Percentiles rank a stretch among this genome's conserved stretches.
Evolutionary conservation across 306 rosid genomes (phyloP).

Genomic region (Casuarina equisetifolia): DNA sequence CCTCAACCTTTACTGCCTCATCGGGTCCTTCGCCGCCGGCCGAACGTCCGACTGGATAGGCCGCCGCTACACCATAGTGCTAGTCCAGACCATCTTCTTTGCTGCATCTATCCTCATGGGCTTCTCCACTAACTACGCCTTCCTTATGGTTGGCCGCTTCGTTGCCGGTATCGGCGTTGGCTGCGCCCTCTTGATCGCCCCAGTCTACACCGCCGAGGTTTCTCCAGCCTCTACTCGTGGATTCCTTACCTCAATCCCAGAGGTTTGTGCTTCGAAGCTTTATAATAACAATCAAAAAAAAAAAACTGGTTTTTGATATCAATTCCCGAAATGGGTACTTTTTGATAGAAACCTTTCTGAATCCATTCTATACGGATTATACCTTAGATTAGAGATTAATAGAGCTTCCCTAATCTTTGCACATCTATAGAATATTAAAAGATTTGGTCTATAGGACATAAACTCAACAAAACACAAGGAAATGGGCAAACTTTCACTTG

Average conservation of each 20-base stretch:
- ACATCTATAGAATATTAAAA: too few species aligned
- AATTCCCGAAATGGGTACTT: too few species aligned
- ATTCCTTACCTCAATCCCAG: conserved; percentile 76
- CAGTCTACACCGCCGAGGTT: conserved; percentile 82
- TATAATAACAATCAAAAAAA: too few species aligned
- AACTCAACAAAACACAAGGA: too few species aligned
- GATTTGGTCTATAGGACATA: too few species aligned
- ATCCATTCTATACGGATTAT: too few species aligned
- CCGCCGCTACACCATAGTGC: conserved; percentile 73
- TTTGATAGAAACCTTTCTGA: too few species aligned
- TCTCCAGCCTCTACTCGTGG: conserved; percentile 83
- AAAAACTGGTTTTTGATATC: too few species aligned
- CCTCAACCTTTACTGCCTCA: conserved; percentile 61
- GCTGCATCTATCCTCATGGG: conserved; percentile 85
- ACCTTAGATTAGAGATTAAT: too few species aligned
- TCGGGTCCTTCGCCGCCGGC: conserved; percentile 73
- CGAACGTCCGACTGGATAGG: conserved; percentile 93
- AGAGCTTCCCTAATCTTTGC: too few species aligned
- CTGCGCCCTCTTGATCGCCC: conserved; percentile 74
- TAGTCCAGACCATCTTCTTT: conserved; percentile 63
- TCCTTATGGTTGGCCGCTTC: conserved; percentile 82
- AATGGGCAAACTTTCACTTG: too few species aligned
- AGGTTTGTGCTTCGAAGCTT: conserved; percentile 38
- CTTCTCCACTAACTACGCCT: conserved; percentile 64
- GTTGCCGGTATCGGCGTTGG: conserved; percentile 85